These are phyloP conservation scores for Botryobasidium botryosum DNA, from an alignment of 768 basidiomycete genomes.

Conservation along the genomic window DNA sequence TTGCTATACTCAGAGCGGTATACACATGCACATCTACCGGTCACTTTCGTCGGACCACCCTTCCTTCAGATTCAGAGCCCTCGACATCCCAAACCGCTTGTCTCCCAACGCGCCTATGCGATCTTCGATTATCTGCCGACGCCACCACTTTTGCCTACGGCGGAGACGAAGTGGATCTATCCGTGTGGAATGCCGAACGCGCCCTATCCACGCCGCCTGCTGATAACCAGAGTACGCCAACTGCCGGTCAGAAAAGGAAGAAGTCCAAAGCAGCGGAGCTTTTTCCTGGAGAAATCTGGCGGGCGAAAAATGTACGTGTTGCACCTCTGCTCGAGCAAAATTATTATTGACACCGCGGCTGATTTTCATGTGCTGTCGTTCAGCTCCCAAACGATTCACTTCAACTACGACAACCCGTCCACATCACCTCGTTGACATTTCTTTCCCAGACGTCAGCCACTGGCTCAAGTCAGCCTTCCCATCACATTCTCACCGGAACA, in stretches of 20 bases:
- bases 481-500: conserved; percentile 54
- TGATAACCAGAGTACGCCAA: conserved; percentile 12
- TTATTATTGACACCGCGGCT: no score
- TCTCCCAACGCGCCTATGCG: conserved; percentile 51
- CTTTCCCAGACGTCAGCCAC: conserved; percentile 25
- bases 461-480: conserved; percentile 15
- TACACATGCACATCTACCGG: conserved; percentile 67
- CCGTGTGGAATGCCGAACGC: conserved; percentile 58
- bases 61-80: conserved; percentile 14
- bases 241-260: conserved; percentile 36
- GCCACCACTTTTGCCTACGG: conserved; percentile 54
- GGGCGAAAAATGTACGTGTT: conserved; percentile 61
- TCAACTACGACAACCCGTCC: conserved; percentile 59
- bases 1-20: conserved; percentile 28
- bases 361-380: no score
- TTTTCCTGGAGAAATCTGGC: conserved; percentile 56
- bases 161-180: conserved; percentile 73
- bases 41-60: conserved; percentile 36
- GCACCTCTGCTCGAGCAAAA: no score
- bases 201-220: conserved; percentile 24
- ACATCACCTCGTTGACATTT: conserved; percentile 52
- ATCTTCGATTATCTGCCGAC: conserved; percentile 43
- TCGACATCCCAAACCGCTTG: conserved; percentile 20
- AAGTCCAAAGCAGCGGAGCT: conserved; percentile 33
- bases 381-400: conserved; percentile 61